These are phyloP conservation scores for Lasiosphaeria hispida DNA, from an alignment of 495 filamentous ascomycete species.

Conservation along the genomic window DNA sequence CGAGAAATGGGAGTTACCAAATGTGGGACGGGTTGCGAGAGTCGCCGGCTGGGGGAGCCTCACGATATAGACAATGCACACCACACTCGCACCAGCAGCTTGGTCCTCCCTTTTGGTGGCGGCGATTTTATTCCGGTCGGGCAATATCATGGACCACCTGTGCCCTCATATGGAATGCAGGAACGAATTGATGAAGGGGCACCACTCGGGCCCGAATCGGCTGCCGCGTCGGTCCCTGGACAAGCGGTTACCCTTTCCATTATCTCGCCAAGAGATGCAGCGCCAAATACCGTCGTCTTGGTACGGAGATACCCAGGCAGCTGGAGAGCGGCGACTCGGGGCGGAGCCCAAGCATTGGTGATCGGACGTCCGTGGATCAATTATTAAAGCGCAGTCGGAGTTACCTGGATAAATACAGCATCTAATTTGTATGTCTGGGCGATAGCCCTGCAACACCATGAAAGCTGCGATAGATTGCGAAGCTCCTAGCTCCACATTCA, in stretches of 20 bases:
- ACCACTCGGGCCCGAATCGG: slow-evolving; percentile 26
- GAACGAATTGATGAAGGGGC: slow-evolving; percentile 25
- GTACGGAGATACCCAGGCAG: background rate
- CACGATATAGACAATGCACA: slow-evolving; percentile 7
- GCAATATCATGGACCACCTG: background rate
- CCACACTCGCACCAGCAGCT: slow-evolving; percentile 4
- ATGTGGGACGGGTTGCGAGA: no score
- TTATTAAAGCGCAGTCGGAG: slow-evolving; percentile 24
- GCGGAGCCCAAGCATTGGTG: slow-evolving; percentile 10
- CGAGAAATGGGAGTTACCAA: background rate
- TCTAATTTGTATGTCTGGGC: slow-evolving; percentile 18
- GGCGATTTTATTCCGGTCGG: background rate
- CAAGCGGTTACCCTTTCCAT: background rate
- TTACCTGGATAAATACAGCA: slow-evolving; percentile 28
- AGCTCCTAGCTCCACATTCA: no score
- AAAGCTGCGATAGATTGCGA: no score
- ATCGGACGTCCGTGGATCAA: slow-evolving; percentile 27
- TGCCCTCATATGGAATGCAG: slow-evolving; percentile 19
- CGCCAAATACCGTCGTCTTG: background rate
- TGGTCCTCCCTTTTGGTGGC: slow-evolving; percentile 1
- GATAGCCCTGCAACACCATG: background rate
- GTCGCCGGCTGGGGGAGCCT: background rate
- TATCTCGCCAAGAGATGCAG: slow-evolving; percentile 1
- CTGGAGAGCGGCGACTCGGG: slow-evolving; percentile 2
- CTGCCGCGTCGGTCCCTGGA: background rate